Base-by-base conservation (phyloP, 2,329 filamentous ascomycete species). In the Botryotinia calthae region DNA sequence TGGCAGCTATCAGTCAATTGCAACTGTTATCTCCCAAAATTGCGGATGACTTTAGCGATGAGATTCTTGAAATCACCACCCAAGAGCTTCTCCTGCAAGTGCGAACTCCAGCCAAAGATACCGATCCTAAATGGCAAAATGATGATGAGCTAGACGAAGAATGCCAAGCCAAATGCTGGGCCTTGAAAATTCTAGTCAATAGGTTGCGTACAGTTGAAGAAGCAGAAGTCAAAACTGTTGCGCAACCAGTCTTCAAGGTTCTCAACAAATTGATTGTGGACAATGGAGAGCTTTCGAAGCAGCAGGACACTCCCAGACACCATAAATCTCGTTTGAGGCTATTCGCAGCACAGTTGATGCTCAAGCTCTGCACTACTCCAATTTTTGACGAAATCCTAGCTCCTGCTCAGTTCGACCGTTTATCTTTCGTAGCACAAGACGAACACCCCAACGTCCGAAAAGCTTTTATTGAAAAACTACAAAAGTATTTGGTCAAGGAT, bases 171-270 rank as follows among this genome's bases (percentile, higher is more conserved):
- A 98, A 98, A 82, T 88, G 90, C 72, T 90, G 94, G 84, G 92
- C 95, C 1, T 84, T 98, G 65, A 95, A 92, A 80, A 91, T 94
- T 25, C 85, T 98, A 40, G 93, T 96, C 73, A 98, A 98, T 81
- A 89, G 93, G 71, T 86, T 97, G 28, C 89, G 95, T 56, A 91
- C 81, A 74, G 75, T 73, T 18, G 82, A 86, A 62, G 86, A 88
- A 64, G 79, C 82, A 25, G 84, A 85, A 74, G 86, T 86, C 22
- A 86, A 90, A 76, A 86, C 87, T 51, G 85, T 88, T 73, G 90
- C 91, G 2, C 86, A 86, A 73, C 88, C 91, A 10, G 89, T 97
- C 0, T 94, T 94, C 82, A 91, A 90, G 80, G 87, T 97, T 42
- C 86, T 99, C 67, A 93, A 92, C 78, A 91, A 89, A 22, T 84